Percentiles rank a stretch among this genome's conserved stretches.
Evolutionary conservation across 179 eudicot species (phyloP).

Genomic region (Spergularia azorica): DNA sequence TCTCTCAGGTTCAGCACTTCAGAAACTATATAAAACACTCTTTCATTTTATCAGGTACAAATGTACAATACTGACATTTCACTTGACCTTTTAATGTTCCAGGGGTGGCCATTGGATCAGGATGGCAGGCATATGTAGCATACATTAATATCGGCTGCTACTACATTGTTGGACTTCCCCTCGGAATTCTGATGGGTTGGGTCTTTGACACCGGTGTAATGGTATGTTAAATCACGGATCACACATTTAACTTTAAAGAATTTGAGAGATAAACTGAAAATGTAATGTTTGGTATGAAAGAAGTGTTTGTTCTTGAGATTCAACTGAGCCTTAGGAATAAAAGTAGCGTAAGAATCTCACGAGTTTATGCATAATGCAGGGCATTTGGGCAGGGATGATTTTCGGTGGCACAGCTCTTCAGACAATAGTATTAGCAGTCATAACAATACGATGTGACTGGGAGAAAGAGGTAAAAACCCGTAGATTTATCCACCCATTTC

Average conservation of each 20-base stretch:
- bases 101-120: slow-evolving; percentile 55
- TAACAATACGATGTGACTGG: slow-evolving; percentile 43
- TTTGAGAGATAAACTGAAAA: no score
- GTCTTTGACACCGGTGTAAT: slow-evolving; percentile 39
- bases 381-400: slow-evolving; percentile 55
- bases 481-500: background rate
- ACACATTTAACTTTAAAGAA: no score
- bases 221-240: slow-evolving; percentile 27
- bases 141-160: slow-evolving; percentile 50
- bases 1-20: slow-evolving; percentile 36
- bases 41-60: background rate
- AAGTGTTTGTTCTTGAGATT: background rate
- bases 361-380: slow-evolving; percentile 28
- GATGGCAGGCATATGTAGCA: slow-evolving; percentile 52
- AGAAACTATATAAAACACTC: background rate
- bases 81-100: slow-evolving; percentile 1
- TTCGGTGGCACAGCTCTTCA: slow-evolving; percentile 54
- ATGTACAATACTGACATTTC: background rate
- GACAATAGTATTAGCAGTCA: slow-evolving; percentile 36
- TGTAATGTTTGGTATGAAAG: no score
- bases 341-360: background rate
- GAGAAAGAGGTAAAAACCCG: slow-evolving; percentile 38
- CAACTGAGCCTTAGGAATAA: background rate
- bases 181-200: slow-evolving; percentile 50
- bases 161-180: slow-evolving; percentile 48